Evolutionary conservation across 140 eudicot species (phyloP), one percentile per base, ranked within the genome.

Genomic region (Anethum foeniculum): DNA sequence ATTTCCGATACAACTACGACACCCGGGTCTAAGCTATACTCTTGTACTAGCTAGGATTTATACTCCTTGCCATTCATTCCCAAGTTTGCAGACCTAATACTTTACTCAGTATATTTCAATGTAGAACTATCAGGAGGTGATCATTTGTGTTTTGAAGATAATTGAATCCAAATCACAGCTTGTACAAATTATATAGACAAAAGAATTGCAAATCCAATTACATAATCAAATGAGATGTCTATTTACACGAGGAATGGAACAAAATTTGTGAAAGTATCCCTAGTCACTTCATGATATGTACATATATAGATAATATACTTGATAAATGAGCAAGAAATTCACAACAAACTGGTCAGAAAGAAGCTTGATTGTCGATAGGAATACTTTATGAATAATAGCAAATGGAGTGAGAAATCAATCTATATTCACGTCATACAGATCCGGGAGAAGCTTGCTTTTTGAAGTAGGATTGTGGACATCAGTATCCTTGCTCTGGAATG

Each of bases 361-460:
- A 58, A 19, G 32, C 67, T n/a, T 23, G 30, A 58, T 58, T 58
- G 30, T 8, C 13, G 5, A 8, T 23, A 3, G 38, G 8, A n/a
- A 54, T 18, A n/a, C 67, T 58, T 2, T 5, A 60, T 25, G 15
- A 60, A 60, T 60, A n/a, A n/a, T 60, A 8, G 34, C 32, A 60
- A 30, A 58, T 58, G 69, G 69, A 60, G 69, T 9, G 27, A 23
- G 16, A 60, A 71, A 60, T 38, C 28, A 81, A 0, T 21, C 52
- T 28, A 64, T 56, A 32, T 38, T 8, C 2, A 56, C 74, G 47
- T 39, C 58, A 76, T 54, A 58, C 54, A 43, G 67, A 71, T 71
- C 73, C 5, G 62, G 73, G 62, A 83, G 82, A 71, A 78, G 77
- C 80, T 65, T 79, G 47, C 44, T 52, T 15, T 47, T n/a, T 7